Conservation (phyloP, 805 yeast species). For the Candida cerambycidarum region DNA sequence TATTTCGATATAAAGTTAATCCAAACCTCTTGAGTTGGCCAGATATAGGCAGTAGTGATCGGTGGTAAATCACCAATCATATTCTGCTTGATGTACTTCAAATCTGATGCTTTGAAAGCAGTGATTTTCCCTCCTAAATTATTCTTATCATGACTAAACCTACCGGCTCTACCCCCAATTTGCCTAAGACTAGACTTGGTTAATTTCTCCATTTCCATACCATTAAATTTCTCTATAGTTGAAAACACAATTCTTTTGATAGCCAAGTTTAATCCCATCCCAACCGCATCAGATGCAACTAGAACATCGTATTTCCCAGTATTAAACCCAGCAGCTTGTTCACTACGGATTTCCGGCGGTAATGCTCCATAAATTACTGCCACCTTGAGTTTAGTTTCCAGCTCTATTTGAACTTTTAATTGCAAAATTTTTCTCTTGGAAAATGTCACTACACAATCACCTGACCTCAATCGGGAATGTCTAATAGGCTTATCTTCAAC, state of each 20-base stretch:
- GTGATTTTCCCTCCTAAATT: conserved; percentile 51
- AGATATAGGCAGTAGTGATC: conserved; percentile 62
- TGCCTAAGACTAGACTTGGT: conserved; percentile 76
- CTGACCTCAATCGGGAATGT: conserved; percentile 46
- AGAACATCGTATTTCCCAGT: conserved; percentile 76
- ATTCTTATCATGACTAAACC: conserved; percentile 48
- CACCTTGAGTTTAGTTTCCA: conserved; percentile 59
- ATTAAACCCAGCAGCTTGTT: conserved; percentile 80
- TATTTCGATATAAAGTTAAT: conserved; percentile 61
- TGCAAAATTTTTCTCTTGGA: conserved; percentile 71
- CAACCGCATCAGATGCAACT: conserved; percentile 95
- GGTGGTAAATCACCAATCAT: conserved; percentile 53
- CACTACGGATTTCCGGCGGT: conserved; percentile 91
- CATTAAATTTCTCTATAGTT: conserved; percentile 68
- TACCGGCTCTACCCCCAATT: conserved; percentile 95
- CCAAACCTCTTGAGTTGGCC: conserved; percentile 80
- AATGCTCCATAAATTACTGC: conserved; percentile 93
- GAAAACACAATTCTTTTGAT: conserved; percentile 80
- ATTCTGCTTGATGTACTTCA: conserved; percentile 44
- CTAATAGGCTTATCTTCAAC: conserved; percentile 44
- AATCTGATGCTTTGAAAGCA: conserved; percentile 46
- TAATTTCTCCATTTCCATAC: conserved; percentile 47
- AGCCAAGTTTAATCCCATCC: conserved; percentile 92
- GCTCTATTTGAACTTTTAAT: conserved; percentile 68
- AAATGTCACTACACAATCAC: conserved; percentile 91